Percentiles rank a stretch among this genome's conserved stretches.
These are phyloP conservation scores for Scutellospora calospora DNA, from an alignment of 371 early-diverging fungal genomes.

Conservation along the genomic window DNA sequence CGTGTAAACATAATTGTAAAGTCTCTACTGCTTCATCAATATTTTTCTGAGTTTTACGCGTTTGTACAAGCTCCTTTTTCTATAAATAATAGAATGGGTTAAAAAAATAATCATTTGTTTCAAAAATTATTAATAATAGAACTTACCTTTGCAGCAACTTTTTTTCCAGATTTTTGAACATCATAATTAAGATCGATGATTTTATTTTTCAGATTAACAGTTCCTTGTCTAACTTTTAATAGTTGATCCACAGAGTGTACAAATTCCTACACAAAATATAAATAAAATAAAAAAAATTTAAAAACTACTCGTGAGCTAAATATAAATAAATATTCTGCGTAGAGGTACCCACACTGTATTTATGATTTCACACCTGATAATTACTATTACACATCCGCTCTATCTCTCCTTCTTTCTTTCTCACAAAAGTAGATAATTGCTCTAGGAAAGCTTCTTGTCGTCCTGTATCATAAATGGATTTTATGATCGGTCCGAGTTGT, in stretches of 20 bases:
- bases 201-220: slow-evolving; percentile 83
- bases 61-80: slow-evolving; percentile 91
- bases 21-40: slow-evolving; percentile 88
- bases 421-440: slow-evolving; percentile 81
- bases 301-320: too few relatives aligned
- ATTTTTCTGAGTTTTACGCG: slow-evolving; percentile 85
- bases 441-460: slow-evolving; percentile 89
- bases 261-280: slow-evolving; percentile 77
- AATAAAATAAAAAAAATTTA: not conserved
- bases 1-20: slow-evolving; percentile 83
- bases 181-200: slow-evolving; percentile 85
- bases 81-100: slow-evolving; percentile 48
- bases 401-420: slow-evolving; percentile 95
- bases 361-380: slow-evolving; percentile 75
- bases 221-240: slow-evolving; percentile 91
- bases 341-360: not conserved
- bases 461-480: slow-evolving; percentile 87
- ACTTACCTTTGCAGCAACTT: slow-evolving; percentile 78
- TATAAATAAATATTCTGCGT: too few relatives aligned
- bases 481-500: slow-evolving; percentile 89
- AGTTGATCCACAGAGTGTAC: slow-evolving; percentile 95
- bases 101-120: not conserved
- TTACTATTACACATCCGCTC: slow-evolving; percentile 96
- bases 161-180: slow-evolving; percentile 83
- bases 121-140: not conserved